These are phyloP conservation scores for Colletotrichum sp. DNA, from an alignment of 2,329 filamentous ascomycete species.

Conservation along the genomic window DNA sequence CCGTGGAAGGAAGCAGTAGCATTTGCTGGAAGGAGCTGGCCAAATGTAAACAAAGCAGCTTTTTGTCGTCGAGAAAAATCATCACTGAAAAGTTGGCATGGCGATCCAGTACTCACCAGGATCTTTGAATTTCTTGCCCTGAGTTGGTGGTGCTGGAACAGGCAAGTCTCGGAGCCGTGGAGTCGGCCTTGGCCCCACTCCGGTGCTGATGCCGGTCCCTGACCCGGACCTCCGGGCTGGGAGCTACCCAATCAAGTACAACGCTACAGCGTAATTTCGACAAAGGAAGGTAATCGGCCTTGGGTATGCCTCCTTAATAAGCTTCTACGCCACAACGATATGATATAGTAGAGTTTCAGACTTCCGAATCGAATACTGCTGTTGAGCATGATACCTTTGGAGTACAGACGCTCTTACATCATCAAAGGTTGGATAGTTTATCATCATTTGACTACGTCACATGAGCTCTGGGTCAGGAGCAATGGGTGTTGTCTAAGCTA, in stretches of 20 bases:
- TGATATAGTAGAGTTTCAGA: too few relatives aligned
- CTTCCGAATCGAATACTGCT: too few relatives aligned
- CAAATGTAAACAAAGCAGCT: neutral
- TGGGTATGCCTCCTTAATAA: too few relatives aligned
- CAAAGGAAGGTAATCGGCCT: too few relatives aligned
- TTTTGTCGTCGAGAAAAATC: neutral
- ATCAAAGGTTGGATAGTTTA: accelerated
- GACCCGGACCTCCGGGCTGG: neutral
- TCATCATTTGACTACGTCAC: accelerated
- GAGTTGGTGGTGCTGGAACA: neutral
- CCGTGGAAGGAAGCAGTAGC: neutral
- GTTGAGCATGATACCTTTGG: neutral
- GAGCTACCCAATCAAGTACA: neutral
- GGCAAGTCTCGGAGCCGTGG: neutral
- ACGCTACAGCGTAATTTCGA: too few relatives aligned
- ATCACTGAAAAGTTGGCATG: neutral
- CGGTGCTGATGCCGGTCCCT: too few relatives aligned
- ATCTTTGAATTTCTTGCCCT: neutral
- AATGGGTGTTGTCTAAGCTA: neutral
- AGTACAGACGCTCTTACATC: neutral
- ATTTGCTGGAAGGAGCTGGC: neutral
- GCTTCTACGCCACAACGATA: accelerated
- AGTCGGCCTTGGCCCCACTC: neutral
- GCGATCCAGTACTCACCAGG: neutral
- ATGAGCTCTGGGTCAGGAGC: accelerated